Evolutionary conservation across 441 rosid species (phyloP), one percentile per base, ranked within the genome.

Genomic region (Aleurites moluccanus): DNA sequence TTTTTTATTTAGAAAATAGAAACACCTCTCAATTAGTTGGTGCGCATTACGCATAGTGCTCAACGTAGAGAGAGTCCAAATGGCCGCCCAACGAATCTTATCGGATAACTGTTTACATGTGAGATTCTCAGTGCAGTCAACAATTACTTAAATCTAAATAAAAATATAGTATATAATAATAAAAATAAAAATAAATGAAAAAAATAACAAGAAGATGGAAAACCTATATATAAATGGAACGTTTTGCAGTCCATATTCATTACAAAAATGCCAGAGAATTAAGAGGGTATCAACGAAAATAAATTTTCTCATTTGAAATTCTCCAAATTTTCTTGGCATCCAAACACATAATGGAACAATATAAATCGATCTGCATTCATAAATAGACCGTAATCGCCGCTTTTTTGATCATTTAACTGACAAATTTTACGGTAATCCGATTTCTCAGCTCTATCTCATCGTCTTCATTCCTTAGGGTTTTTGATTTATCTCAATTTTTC

Each of bases 361-460:
- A 35, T 35, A 35, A 35, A 35, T 35, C 7, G 38, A 47, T 47
- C 10, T 11, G 35, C 38, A 21, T 21, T 67, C 70, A 28, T 50
- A 50, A 68, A 28, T 68, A 67, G 70, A 64, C 67, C 72, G 80
- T 14, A 59, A 75, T 56, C 35, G 67, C 53, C 73, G 69, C 53
- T 10, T 33, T 33, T 76, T 33, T 55, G 45, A 49, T 33, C 50
- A 10, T 35, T 50, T 28, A 40, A 23, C n/a, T 21, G 42, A 69
- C 80, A 76, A 73, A 64, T 35, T 79, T 78, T 64, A 80, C 79
- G 87, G 86, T 80, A 80, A 78, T 76, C 88, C 85, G 86, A 77
- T 80, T 86, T 83, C 82, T 80, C 67, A 33, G 82, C 69, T 60
- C 18, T 50, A 5, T 67, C 6, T 23, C 47, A 57, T 68, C 38